These are phyloP conservation scores for Fusarium sp. DNA, from an alignment of 2,329 filamentous ascomycete species.

Conservation along the genomic window DNA sequence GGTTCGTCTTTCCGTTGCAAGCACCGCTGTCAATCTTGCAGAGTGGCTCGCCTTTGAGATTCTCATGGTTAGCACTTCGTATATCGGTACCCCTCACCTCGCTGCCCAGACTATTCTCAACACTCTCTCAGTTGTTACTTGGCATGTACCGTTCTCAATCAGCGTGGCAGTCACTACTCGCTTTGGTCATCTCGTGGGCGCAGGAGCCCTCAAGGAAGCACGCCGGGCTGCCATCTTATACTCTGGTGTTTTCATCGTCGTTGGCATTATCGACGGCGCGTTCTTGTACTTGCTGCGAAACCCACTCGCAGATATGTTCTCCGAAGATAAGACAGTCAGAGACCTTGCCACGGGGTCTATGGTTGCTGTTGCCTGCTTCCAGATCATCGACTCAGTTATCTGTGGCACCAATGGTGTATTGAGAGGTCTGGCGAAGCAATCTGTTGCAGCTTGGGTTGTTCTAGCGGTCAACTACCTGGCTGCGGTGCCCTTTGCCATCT, in stretches of 20 bases:
- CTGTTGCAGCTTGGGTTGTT: conserved; percentile 41
- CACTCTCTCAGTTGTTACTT: conserved; percentile 57
- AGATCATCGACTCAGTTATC: conserved; percentile 38
- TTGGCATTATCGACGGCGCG: conserved; percentile 33
- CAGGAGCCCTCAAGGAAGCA: conserved; percentile 40
- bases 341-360: conserved; percentile 31
- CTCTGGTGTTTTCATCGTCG: conserved; percentile 27
- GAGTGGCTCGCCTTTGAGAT: conserved; percentile 61
- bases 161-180: conserved; percentile 59
- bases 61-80: conserved; percentile 61
- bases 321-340: conserved; percentile 32
- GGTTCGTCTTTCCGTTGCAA: conserved; percentile 56
- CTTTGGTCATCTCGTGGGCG: conserved; percentile 59
- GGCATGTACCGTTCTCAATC: conserved; percentile 60
- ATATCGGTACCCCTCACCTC: conserved; percentile 58
- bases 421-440: conserved; percentile 39
- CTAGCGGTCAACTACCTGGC: conserved; percentile 39
- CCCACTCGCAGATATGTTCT: conserved; percentile 35
- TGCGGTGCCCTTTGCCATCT: conserved; percentile 39
- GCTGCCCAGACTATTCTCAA: conserved; percentile 59
- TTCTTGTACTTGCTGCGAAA: conserved; percentile 31
- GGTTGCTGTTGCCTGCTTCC: conserved; percentile 37
- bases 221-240: conserved; percentile 32
- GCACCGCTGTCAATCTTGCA: conserved; percentile 58
- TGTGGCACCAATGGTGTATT: conserved; percentile 40